phyloP scores from a whole-genome alignment of 2,329 filamentous ascomycete species.

The Daldinia eschscholtzii region DNA sequence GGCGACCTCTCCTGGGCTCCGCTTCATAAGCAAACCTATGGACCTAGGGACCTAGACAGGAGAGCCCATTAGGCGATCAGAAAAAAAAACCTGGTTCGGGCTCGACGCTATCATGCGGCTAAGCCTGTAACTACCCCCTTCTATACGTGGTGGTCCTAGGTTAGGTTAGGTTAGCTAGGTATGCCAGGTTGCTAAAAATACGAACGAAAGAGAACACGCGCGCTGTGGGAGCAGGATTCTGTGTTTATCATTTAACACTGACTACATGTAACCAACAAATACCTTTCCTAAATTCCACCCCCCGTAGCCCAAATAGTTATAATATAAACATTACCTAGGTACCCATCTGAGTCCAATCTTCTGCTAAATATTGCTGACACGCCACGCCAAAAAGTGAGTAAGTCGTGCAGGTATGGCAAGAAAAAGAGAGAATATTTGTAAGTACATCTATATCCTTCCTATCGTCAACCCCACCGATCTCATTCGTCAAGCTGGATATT shows the following conservation, averaged over 20 bases:
- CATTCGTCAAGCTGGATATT: slow-evolving; percentile 1
- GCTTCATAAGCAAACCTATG: slow-evolving; percentile 2
- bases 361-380: slow-evolving; percentile 16
- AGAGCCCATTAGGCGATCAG: slow-evolving; percentile 12
- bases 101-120: slow-evolving; percentile 16
- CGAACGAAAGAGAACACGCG: slow-evolving; percentile 1
- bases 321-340: slow-evolving; percentile 28
- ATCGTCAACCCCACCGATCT: slow-evolving; percentile 19
- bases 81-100: background rate
- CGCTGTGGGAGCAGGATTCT: slow-evolving; percentile 11
- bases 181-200: background rate
- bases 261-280: slow-evolving; percentile 6
- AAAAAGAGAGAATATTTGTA: slow-evolving; percentile 30
- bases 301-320: slow-evolving; percentile 9
- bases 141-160: too few relatives aligned
- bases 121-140: slow-evolving; percentile 7
- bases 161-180: too few relatives aligned
- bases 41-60: too few relatives aligned
- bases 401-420: background rate
- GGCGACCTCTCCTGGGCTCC: slow-evolving; percentile 22
- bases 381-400: slow-evolving; percentile 3
- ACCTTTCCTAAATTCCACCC: background rate
- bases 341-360: slow-evolving; percentile 15
- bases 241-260: slow-evolving; percentile 6
- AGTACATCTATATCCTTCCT: slow-evolving; percentile 34